Conservation (phyloP, 208 protist species). For the Crithidia thermophila region DNA sequence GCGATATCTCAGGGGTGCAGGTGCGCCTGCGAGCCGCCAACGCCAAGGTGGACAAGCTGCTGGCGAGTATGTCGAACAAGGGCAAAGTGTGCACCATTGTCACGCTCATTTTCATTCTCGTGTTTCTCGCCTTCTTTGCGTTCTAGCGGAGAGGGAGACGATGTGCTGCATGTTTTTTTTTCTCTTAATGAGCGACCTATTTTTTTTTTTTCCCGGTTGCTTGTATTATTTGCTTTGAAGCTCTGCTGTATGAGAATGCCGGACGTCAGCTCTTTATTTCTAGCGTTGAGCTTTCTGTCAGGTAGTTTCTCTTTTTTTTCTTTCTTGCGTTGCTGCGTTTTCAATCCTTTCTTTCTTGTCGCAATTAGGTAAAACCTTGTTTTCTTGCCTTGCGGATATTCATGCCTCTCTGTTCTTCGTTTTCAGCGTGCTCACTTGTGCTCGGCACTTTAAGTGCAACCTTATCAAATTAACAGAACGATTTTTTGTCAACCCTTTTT, state of each 20-base stretch:
- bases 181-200: too few relatives aligned
- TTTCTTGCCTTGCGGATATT: too few relatives aligned
- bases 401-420: neutral
- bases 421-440: neutral
- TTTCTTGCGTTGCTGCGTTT: neutral
- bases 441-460: neutral
- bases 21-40: constrained; percentile 72
- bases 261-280: too few relatives aligned
- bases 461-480: too few relatives aligned
- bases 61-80: constrained; percentile 83
- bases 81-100: constrained; percentile 84
- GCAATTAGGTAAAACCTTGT: too few relatives aligned
- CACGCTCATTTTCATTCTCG: constrained; percentile 47
- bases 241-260: too few relatives aligned
- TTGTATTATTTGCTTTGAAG: too few relatives aligned
- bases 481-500: too few relatives aligned
- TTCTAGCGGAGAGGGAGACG: constrained; percentile 9
- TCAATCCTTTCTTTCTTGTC: neutral
- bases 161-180: neutral
- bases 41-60: constrained; percentile 80
- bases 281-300: too few relatives aligned
- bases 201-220: neutral
- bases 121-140: constrained; percentile 55
- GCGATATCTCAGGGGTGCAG: constrained; percentile 66
- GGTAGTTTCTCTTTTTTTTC: too few relatives aligned